Percentiles rank a stretch among this genome's conserved stretches.
These are phyloP conservation scores for Sporothrix phasma DNA, from an alignment of 2,329 filamentous ascomycete species.

Conservation along the genomic window DNA sequence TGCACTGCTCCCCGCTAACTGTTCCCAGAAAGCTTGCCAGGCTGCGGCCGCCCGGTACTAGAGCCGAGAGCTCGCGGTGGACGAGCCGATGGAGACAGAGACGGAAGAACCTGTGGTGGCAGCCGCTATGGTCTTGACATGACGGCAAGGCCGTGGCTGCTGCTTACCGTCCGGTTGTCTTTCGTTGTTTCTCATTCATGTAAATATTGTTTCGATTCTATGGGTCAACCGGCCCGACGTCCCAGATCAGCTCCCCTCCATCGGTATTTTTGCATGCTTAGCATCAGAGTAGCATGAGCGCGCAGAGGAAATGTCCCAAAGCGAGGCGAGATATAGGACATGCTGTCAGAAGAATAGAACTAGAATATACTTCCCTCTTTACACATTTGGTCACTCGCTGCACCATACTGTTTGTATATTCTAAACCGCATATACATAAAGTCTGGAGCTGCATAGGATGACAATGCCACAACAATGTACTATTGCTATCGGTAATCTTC, in stretches of 20 bases:
- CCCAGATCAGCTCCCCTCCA: neutral
- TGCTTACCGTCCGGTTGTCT: neutral
- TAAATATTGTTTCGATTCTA: neutral
- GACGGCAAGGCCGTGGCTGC: neutral
- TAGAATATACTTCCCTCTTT: neutral
- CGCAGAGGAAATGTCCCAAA: neutral
- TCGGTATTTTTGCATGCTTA: neutral
- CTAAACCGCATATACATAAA: too few species aligned
- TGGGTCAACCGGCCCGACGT: neutral
- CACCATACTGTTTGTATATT: neutral
- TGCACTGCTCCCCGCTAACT: neutral
- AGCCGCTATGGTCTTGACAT: too few species aligned
- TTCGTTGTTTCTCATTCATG: neutral
- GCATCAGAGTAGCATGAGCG: neutral
- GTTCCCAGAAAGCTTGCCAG: slow-evolving; percentile 65
- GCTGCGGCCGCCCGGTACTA: slow-evolving; percentile 64
- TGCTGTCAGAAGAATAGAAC: neutral
- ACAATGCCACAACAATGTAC: too few species aligned
- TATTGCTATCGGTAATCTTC: too few species aligned
- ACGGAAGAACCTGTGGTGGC: neutral
- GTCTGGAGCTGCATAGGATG: too few species aligned
- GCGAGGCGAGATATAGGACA: neutral
- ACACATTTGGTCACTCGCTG: neutral
- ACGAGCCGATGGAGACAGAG: neutral
- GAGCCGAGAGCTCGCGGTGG: slow-evolving; percentile 4